Evolutionary conservation across 257 asterid genomes (phyloP).

Genomic region (Craterostigma plantagineum): DNA sequence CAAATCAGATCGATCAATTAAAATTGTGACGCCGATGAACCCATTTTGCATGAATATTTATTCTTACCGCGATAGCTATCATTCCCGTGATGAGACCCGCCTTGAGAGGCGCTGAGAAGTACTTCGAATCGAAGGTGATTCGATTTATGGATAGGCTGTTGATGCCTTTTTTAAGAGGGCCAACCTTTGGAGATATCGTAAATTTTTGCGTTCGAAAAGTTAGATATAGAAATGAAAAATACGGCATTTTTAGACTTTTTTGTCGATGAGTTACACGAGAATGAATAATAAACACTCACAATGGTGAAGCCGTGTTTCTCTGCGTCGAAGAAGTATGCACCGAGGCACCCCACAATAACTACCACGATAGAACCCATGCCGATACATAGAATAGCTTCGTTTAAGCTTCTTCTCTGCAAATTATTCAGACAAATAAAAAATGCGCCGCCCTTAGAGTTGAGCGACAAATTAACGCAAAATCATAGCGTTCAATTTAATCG

Average conservation of each 20-base stretch:
- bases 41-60: no score
- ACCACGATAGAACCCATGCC: constrained; percentile 69
- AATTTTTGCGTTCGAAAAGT: not conserved
- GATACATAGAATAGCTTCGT: constrained; percentile 61
- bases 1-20: no score
- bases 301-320: constrained; percentile 33
- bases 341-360: constrained; percentile 43
- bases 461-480: no score
- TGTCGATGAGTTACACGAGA: not conserved
- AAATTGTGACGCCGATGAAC: no score
- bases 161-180: constrained; percentile 45
- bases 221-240: not conserved
- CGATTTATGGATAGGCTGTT: constrained; percentile 28
- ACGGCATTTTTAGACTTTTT: not conserved
- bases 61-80: constrained; percentile 56
- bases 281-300: constrained; percentile 26
- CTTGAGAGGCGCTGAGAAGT: constrained; percentile 27
- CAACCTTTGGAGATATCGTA: constrained; percentile 32
- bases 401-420: constrained; percentile 44
- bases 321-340: constrained; percentile 32
- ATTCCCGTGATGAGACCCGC: constrained; percentile 58
- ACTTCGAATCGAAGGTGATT: constrained; percentile 26
- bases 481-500: no score
- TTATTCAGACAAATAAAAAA: no score
- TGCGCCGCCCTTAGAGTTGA: no score